A percentile compares a stretch with the other conserved stretches of the same genome.
Evolutionary conservation across 2,329 filamentous ascomycete species (phyloP).

Genomic region (Aspergillus ibericus): DNA sequence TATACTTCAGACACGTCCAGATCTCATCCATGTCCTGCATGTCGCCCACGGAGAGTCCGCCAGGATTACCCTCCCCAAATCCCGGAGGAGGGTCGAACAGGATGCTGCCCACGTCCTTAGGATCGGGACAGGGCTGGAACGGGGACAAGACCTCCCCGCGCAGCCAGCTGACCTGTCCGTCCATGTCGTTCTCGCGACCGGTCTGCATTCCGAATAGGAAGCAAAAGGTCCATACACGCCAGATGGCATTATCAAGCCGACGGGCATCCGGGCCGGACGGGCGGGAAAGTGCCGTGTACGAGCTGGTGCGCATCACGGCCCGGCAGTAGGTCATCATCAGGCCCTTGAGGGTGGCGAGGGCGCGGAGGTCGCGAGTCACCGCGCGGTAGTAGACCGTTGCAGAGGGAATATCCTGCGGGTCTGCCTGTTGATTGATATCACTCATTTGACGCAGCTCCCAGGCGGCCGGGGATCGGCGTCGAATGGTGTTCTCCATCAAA

Average conservation of each 20-base stretch:
- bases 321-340: conserved; percentile 8
- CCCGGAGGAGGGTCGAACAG: conserved; percentile 8
- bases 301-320: not conserved
- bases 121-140: conserved; percentile 5
- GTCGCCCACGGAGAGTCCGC: not conserved
- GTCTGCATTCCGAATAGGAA: conserved; percentile 9
- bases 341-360: conserved; percentile 8
- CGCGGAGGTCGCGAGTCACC: conserved; percentile 5
- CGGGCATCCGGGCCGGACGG: not conserved
- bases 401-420: not conserved
- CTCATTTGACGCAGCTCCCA: conserved; percentile 13
- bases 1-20: conserved; percentile 3
- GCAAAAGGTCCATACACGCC: conserved; percentile 14
- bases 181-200: conserved; percentile 4
- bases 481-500: conserved; percentile 1
- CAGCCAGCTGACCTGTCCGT: conserved; percentile 10
- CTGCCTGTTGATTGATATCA: not conserved
- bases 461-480: conserved; percentile 5
- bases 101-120: conserved; percentile 6
- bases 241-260: conserved; percentile 9
- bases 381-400: conserved; percentile 13
- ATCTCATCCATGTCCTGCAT: conserved; percentile 10
- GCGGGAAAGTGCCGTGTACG: not conserved
- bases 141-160: not conserved
- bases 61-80: conserved; percentile 8